Percentiles rank a stretch among this genome's conserved stretches.
phyloP scores from a whole-genome alignment of 805 yeast genomes.

The Hermanozyma aechmeae region DNA sequence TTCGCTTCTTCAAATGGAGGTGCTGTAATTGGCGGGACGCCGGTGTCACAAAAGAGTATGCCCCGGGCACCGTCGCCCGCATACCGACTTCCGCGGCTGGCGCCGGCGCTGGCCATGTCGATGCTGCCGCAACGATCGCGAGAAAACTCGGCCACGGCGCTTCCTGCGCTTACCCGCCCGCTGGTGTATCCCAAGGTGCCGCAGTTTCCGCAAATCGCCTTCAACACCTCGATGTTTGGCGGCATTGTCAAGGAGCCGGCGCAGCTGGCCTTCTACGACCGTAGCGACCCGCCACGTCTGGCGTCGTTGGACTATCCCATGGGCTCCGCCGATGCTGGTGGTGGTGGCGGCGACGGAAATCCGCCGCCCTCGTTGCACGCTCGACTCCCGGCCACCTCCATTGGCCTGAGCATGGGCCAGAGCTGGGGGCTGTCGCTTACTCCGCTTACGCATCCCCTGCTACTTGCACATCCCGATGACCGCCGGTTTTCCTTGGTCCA shows the following conservation, averaged over 20 bases:
- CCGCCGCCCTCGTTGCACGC: slow-evolving; percentile 3
- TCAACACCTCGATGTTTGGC: slow-evolving; percentile 34
- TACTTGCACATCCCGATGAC: slow-evolving; percentile 1
- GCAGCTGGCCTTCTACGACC: neutral
- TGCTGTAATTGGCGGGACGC: too few relatives aligned
- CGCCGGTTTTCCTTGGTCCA: too few relatives aligned
- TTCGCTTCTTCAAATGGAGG: neutral
- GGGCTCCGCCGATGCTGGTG: slow-evolving; percentile 2
- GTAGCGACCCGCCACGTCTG: slow-evolving; percentile 1
- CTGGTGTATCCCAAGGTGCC: slow-evolving; percentile 9
- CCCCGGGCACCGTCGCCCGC: neutral
- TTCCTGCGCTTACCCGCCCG: slow-evolving; percentile 1
- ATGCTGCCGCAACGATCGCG: neutral
- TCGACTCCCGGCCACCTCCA: slow-evolving; percentile 1
- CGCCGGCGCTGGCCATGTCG: neutral
- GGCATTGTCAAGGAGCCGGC: neutral
- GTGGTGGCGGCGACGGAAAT: slow-evolving; percentile 2
- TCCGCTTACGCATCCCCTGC: neutral
- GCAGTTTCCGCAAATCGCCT: slow-evolving; percentile 24
- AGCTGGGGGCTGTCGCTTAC: slow-evolving; percentile 1
- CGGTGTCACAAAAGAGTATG: too few relatives aligned
- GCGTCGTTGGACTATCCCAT: slow-evolving; percentile 3
- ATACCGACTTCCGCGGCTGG: neutral
- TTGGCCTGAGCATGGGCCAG: slow-evolving; percentile 2
- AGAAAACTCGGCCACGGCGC: neutral